Evolutionary conservation across 495 filamentous ascomycete species (phyloP).

Genomic region (Aspergillus avenaceus): DNA sequence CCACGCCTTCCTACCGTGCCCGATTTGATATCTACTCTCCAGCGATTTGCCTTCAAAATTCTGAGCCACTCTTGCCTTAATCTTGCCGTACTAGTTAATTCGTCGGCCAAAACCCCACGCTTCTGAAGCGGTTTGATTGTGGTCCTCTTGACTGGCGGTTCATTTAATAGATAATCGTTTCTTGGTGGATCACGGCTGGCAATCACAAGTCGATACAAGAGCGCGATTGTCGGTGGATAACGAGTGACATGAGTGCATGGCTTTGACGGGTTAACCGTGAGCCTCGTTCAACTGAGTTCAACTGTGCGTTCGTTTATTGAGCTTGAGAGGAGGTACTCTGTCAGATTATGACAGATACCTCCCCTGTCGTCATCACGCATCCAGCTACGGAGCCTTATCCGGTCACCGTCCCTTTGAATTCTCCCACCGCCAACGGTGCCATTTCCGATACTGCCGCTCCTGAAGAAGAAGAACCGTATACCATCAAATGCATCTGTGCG

Average conservation of each 20-base stretch:
- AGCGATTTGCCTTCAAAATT: neutral
- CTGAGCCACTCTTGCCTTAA: neutral
- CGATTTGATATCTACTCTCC: neutral
- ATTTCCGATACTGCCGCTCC: conserved; percentile 49
- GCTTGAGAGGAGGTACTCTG: conserved; percentile 55
- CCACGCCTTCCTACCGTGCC: neutral
- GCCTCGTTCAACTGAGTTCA: conserved; percentile 9
- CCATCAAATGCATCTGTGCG: conserved; percentile 96
- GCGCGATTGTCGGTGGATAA: neutral
- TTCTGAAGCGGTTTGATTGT: neutral
- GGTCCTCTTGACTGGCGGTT: neutral
- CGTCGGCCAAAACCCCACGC: too few relatives aligned
- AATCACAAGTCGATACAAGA: neutral
- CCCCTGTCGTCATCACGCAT: conserved; percentile 57
- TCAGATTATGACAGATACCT: conserved; percentile 94
- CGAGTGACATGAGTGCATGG: conserved; percentile 35
- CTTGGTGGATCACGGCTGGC: neutral
- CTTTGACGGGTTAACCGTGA: conserved; percentile 21
- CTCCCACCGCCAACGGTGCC: conserved; percentile 53
- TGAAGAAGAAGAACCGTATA: conserved; percentile 84
- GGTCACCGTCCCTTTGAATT: conserved; percentile 53
- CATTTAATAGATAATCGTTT: neutral
- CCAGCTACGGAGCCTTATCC: conserved; percentile 60
- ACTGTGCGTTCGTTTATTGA: conserved; percentile 22
- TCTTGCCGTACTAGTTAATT: neutral